Conservation (phyloP, 345 rosid genomes). For the Lepidium aucheri region DNA sequence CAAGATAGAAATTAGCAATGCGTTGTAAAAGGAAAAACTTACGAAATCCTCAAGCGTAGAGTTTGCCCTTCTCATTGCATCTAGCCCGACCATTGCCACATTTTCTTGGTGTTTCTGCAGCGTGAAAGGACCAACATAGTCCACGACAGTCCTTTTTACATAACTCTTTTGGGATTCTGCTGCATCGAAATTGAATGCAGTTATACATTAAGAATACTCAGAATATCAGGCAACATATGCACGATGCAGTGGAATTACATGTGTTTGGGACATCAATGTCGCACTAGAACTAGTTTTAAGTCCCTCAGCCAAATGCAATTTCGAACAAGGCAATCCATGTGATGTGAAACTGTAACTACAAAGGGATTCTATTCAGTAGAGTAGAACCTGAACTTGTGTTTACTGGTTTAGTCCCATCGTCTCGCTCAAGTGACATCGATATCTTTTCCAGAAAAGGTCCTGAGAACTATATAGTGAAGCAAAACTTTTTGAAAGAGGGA, state of each 20-base stretch:
- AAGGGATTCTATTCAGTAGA: background rate
- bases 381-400: constrained; percentile 21
- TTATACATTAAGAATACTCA: background rate
- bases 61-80: constrained; percentile 82
- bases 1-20: background rate
- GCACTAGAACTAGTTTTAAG: background rate
- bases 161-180: constrained; percentile 14
- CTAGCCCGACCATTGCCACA: constrained; percentile 52
- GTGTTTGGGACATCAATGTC: background rate
- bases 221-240: background rate
- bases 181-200: background rate
- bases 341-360: background rate
- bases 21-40: constrained; percentile 23
- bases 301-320: background rate
- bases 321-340: background rate
- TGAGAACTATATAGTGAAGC: constrained; percentile 36
- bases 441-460: constrained; percentile 40
- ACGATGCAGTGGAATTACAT: background rate
- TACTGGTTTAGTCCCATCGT: background rate
- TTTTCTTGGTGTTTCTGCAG: constrained; percentile 9
- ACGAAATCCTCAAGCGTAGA: constrained; percentile 92
- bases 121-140: background rate
- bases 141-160: constrained; percentile 9
- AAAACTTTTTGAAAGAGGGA: background rate
- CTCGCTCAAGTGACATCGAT: constrained; percentile 27